Evolutionary conservation across 495 filamentous ascomycete genomes (phyloP).

Genomic region (Penicillium soppii): DNA sequence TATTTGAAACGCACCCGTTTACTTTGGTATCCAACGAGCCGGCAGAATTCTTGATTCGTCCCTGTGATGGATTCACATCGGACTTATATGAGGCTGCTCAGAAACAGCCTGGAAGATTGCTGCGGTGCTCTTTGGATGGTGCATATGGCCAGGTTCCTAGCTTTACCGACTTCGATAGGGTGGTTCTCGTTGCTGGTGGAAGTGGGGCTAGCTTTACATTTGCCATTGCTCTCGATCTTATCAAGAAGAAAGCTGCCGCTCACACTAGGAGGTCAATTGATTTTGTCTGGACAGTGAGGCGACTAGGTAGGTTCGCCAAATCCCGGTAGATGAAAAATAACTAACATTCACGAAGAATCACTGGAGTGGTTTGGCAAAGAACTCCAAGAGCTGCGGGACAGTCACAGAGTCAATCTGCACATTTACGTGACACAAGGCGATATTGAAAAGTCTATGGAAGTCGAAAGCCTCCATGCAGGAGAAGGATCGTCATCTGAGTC

Average conservation of each 20-base stretch:
- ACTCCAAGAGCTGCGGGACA: slow-evolving; percentile 10
- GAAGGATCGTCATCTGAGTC: not conserved
- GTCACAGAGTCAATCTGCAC: slow-evolving; percentile 5
- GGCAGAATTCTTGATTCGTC: slow-evolving; percentile 55
- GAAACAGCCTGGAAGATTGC: slow-evolving; percentile 42
- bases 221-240: slow-evolving; percentile 12
- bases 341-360: slow-evolving; percentile 4
- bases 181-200: slow-evolving; percentile 59
- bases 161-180: slow-evolving; percentile 54
- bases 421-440: slow-evolving; percentile 10
- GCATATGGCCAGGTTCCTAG: slow-evolving; percentile 58
- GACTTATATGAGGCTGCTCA: slow-evolving; percentile 52
- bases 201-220: slow-evolving; percentile 57
- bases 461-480: not conserved
- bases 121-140: slow-evolving; percentile 56
- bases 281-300: slow-evolving; percentile 18
- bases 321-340: not conserved
- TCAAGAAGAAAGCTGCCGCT: slow-evolving; percentile 9
- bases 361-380: slow-evolving; percentile 17
- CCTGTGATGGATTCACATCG: slow-evolving; percentile 56
- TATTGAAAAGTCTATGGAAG: not conserved
- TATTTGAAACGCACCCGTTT: slow-evolving; percentile 60
- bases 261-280: too few relatives aligned
- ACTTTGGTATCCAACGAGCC: slow-evolving; percentile 51
- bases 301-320: not conserved